Base-by-base conservation (phyloP, 2,329 filamentous ascomycete genomes). In the Ambrosiella beaveri region DNA sequence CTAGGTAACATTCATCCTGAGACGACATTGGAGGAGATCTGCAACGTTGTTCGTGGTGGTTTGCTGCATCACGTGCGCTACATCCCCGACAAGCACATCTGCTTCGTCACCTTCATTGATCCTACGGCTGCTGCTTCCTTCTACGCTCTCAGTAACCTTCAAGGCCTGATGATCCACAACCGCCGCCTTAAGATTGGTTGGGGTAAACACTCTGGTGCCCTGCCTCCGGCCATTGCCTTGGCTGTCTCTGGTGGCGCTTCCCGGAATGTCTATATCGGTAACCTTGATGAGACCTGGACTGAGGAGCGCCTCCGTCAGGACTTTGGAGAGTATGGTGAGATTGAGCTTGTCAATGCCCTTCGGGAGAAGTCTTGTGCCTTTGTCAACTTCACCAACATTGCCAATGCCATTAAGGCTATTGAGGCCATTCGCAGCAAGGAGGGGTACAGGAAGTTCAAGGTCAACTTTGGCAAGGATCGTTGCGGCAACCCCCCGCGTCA, bases 311-410 rank as follows among this genome's bases (percentile, higher is more conserved):
- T 98, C 64, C 84, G 90, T 67, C 89, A 96, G 69, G 93, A 98
- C 72, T 98, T 98, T 70, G 87, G 90, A 39, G 91, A 97, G 69
- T 97, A 88, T 66, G 93, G 93, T 63, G 93, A 98, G 72, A 97
- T 98, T 66, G 93, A 98, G 73, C 76, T 98, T 63, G 89, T 98
- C 62, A 98, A 98, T 72, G 87, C 93, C 13, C 75, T 98, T 61
- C 85, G 93, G 57, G 93, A 98, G 76, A 98, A 98, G 82, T 96
- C 90, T 74, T 98, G 93, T 70, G 93, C 93, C 0, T 98, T 98
- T 69, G 93, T 98, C 69, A 98, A 98, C 74, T 98, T 98, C 70
- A 98, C 93, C 68, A 98, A 98, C 74, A 98, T 98, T 68, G 93
- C 93, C 68, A 98, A 98, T 65, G 93, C 93, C 55, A 98, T 98